Conservation (phyloP, 225 moss, liverwort and hornwort genomes). For the Marchantia polymorpha region DNA sequence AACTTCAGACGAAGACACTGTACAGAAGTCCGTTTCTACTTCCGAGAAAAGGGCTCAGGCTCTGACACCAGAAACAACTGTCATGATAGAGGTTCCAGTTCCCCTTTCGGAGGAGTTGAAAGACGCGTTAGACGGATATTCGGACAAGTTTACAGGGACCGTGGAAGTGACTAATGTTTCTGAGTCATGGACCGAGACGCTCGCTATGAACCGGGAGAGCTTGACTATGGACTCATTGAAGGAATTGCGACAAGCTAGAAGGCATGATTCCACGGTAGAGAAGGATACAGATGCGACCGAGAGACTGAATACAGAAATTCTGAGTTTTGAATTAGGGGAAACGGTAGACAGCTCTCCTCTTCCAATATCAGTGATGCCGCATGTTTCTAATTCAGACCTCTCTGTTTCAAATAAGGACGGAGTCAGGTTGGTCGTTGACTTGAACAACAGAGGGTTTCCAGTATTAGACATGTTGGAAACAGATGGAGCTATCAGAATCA, state of each 20-base stretch:
- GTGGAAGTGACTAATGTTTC: background rate
- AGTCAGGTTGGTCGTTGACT: constrained; percentile 23
- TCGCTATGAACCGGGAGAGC: background rate
- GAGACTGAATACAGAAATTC: too few species aligned
- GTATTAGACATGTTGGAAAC: background rate
- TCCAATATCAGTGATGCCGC: constrained; percentile 37
- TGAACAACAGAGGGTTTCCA: constrained; percentile 16
- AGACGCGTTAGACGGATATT: background rate
- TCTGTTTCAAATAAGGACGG: background rate
- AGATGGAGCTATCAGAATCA: constrained; percentile 12
- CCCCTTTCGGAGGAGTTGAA: background rate
- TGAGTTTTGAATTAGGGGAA: background rate
- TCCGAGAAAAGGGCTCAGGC: background rate
- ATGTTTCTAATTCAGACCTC: constrained; percentile 1
- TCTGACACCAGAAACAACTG: background rate
- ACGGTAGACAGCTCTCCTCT: constrained; percentile 18
- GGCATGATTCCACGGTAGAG: background rate
- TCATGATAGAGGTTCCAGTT: background rate
- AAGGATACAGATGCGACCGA: too few species aligned
- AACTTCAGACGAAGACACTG: background rate
- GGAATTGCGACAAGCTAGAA: background rate
- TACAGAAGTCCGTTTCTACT: background rate
- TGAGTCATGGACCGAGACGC: background rate
- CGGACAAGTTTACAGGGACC: background rate
- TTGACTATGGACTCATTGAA: background rate